Conservation (phyloP, 768 basidiomycete species). For the Boletus patriciae region DNA sequence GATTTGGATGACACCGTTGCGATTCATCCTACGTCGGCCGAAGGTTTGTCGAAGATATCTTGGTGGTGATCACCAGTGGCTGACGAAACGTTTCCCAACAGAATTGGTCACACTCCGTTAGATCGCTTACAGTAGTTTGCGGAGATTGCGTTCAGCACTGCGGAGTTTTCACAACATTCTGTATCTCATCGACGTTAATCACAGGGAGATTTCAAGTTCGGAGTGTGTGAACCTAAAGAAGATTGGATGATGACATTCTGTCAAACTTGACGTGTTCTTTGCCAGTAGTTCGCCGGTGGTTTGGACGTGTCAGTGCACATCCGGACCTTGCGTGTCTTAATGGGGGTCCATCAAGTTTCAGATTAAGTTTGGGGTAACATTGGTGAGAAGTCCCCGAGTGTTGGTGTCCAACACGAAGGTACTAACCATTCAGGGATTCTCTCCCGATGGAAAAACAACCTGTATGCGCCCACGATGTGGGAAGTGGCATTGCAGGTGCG, state of each 20-base stretch:
- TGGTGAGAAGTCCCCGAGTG: no score
- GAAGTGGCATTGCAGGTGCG: no score
- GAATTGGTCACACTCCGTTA: constrained; percentile 60
- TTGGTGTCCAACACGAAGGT: no score
- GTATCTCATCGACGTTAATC: neutral
- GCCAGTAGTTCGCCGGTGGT: neutral
- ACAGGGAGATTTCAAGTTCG: neutral
- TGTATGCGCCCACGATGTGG: no score
- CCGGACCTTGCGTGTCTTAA: no score
- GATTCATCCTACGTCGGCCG: constrained; percentile 86
- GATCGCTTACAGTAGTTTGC: neutral
- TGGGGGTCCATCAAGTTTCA: no score
- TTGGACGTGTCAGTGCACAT: no score
- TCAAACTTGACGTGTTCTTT: no score
- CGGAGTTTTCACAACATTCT: neutral
- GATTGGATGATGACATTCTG: neutral
- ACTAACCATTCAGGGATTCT: no score
- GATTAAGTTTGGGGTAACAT: no score
- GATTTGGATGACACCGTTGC: constrained; percentile 89
- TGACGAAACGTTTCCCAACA: constrained; percentile 28
- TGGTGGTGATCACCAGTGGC: neutral
- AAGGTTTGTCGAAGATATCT: constrained; percentile 52
- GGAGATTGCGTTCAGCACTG: neutral
- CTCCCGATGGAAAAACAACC: no score
- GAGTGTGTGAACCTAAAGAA: neutral